A percentile compares a stretch with the other conserved stretches of the same genome.
Conservation (phyloP, 371 early-diverging fungal species). For the Mortierella sp. region DNA sequence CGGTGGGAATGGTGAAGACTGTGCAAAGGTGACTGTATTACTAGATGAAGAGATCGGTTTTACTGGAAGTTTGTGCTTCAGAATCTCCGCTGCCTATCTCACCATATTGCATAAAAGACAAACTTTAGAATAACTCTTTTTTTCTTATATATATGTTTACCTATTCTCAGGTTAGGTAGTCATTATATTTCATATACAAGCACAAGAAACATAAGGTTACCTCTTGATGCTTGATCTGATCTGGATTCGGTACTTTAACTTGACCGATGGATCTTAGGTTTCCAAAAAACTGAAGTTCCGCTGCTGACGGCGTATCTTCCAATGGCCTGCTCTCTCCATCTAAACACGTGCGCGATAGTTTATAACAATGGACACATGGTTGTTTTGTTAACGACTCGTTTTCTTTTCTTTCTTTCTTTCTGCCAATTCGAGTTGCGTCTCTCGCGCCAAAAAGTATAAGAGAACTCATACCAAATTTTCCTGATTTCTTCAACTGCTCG, state of each 20-base stretch:
- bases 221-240: conserved; percentile 51
- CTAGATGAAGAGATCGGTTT: conserved; percentile 26
- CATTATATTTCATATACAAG: not conserved
- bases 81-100: conserved; percentile 37
- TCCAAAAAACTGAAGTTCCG: conserved; percentile 52
- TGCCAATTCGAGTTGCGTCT: no score
- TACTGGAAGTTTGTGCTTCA: conserved; percentile 42
- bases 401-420: not conserved
- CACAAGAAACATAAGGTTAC: conserved; percentile 9
- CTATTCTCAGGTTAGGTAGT: no score
- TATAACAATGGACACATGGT: not conserved
- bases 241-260: conserved; percentile 42
- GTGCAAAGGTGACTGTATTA: conserved; percentile 11
- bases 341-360: not conserved
- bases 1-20: conserved; percentile 7
- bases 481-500: conserved; percentile 22
- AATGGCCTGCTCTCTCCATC: conserved; percentile 46
- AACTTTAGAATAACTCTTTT: not conserved
- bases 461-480: conserved; percentile 22
- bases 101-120: not conserved
- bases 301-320: conserved; percentile 54
- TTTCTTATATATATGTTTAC: not conserved
- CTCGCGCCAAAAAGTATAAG: no score
- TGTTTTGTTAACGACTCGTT: not conserved
- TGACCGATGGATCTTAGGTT: conserved; percentile 47